A percentile compares a stretch with the other conserved stretches of the same genome.
phyloP scores from a whole-genome alignment of 495 filamentous ascomycete species.

The Neurospora sp. region DNA sequence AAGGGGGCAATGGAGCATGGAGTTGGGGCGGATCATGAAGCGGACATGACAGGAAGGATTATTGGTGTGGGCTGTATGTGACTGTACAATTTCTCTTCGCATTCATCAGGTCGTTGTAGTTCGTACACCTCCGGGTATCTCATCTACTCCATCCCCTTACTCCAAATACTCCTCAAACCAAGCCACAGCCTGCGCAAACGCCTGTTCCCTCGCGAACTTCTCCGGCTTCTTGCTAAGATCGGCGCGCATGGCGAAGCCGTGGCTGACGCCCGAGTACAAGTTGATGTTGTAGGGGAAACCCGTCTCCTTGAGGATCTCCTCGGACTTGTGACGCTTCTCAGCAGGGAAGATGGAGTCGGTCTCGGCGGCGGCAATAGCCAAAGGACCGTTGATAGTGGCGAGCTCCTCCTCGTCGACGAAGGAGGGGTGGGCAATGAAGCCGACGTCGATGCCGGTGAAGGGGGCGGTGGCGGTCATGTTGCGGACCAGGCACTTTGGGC shows the following conservation, averaged over 20 bases:
- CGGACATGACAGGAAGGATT: not conserved
- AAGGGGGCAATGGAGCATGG: not conserved
- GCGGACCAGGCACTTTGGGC: constrained; percentile 32
- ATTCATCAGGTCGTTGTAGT: too few relatives aligned
- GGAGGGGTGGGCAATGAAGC: constrained; percentile 66
- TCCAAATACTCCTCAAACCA: constrained; percentile 58
- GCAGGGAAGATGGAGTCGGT: constrained; percentile 70
- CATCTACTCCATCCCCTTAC: not conserved
- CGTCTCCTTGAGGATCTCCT: constrained; percentile 47
- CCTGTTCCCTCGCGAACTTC: constrained; percentile 79
- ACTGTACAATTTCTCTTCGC: too few relatives aligned
- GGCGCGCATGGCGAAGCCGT: constrained; percentile 71
- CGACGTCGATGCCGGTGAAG: constrained; percentile 39
- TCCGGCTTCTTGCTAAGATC: constrained; percentile 49
- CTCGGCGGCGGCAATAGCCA: constrained; percentile 72
- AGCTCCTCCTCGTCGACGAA: constrained; percentile 73
- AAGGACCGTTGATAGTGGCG: constrained; percentile 54
- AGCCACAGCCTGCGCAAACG: constrained; percentile 65
- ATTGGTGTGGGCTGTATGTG: not conserved
- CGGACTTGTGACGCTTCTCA: constrained; percentile 53
- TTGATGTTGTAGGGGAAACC: constrained; percentile 70
- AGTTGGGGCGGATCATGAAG: not conserved
- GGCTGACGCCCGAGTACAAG: constrained; percentile 62
- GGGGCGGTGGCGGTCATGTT: constrained; percentile 19
- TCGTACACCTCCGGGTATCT: not conserved